These are phyloP conservation scores for Zasmidium citrigriseum DNA, from an alignment of 2,329 filamentous ascomycete genomes.

Conservation along the genomic window DNA sequence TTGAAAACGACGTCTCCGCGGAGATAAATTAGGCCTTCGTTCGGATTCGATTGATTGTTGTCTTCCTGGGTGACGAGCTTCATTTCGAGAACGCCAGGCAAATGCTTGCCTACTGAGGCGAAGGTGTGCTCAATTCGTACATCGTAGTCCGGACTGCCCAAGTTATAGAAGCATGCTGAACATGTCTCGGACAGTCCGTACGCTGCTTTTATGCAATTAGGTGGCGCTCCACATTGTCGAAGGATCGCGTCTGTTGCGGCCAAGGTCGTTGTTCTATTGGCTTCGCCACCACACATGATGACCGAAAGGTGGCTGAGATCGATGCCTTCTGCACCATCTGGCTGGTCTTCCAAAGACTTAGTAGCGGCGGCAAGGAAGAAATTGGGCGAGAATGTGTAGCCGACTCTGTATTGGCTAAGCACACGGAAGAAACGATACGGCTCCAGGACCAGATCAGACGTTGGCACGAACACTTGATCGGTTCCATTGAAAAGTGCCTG, in stretches of 20 bases:
- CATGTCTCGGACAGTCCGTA: slow-evolving; percentile 28
- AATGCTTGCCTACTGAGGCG: slow-evolving; percentile 21
- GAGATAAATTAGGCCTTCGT: slow-evolving; percentile 15
- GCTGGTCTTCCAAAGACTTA: slow-evolving; percentile 11
- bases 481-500: slow-evolving; percentile 45
- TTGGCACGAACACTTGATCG: slow-evolving; percentile 50
- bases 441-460: slow-evolving; percentile 43
- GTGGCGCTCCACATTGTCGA: slow-evolving; percentile 16
- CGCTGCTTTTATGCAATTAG: slow-evolving; percentile 20
- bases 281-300: slow-evolving; percentile 50
- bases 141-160: slow-evolving; percentile 20
- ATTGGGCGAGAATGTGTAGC: slow-evolving; percentile 49
- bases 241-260: slow-evolving; percentile 14
- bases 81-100: slow-evolving; percentile 17
- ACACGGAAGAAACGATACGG: slow-evolving; percentile 45
- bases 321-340: not conserved
- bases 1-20: slow-evolving; percentile 38
- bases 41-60: not conserved
- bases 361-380: slow-evolving; percentile 38
- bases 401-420: slow-evolving; percentile 44
- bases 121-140: slow-evolving; percentile 16
- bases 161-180: slow-evolving; percentile 27
- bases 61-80: slow-evolving; percentile 15
- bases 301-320: slow-evolving; percentile 15
- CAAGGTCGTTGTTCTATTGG: slow-evolving; percentile 37